Evolutionary conservation across 1,139 yeast species (phyloP).

Genomic region (Suhomyces ambrosiae): DNA sequence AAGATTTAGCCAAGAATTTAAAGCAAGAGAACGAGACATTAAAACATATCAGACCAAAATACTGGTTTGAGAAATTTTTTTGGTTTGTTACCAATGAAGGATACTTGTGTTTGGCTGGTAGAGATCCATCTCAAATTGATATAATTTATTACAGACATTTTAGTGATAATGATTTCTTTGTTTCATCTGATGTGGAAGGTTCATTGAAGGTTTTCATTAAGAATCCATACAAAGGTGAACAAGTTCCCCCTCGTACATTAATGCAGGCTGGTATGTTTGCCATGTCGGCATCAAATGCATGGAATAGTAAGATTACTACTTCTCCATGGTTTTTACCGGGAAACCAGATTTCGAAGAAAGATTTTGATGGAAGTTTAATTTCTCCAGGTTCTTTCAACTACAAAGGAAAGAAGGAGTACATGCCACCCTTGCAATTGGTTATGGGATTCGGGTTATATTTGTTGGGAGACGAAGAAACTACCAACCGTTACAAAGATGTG

Average conservation of each 20-base stretch:
- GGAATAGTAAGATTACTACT: slow-evolving; percentile 81
- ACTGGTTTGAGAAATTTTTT: slow-evolving; percentile 90
- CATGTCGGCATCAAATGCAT: slow-evolving; percentile 80
- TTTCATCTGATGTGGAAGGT: slow-evolving; percentile 74
- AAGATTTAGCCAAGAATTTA: slow-evolving; percentile 67
- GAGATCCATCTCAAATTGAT: slow-evolving; percentile 83
- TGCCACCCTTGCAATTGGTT: slow-evolving; percentile 82
- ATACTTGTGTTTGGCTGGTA: slow-evolving; percentile 82
- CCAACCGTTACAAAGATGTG: slow-evolving; percentile 39
- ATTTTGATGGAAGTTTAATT: slow-evolving; percentile 63
- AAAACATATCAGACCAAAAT: slow-evolving; percentile 68
- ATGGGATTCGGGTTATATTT: slow-evolving; percentile 90
- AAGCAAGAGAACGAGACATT: slow-evolving; percentile 66
- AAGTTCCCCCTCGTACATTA: slow-evolving; percentile 80
- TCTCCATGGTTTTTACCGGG: slow-evolving; percentile 86
- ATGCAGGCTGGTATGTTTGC: slow-evolving; percentile 89
- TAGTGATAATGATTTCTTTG: slow-evolving; percentile 69
- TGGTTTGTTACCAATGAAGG: slow-evolving; percentile 95
- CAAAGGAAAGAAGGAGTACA: slow-evolving; percentile 56
- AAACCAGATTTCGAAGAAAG: slow-evolving; percentile 65
- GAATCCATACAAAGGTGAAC: slow-evolving; percentile 64
- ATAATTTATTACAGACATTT: slow-evolving; percentile 79
- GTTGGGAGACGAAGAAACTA: slow-evolving; percentile 61
- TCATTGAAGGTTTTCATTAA: slow-evolving; percentile 77
- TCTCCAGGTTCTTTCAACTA: slow-evolving; percentile 65